Base-by-base conservation (phyloP, 768 basidiomycete genomes). In the Rhodosporidiobolus sp. region DNA sequence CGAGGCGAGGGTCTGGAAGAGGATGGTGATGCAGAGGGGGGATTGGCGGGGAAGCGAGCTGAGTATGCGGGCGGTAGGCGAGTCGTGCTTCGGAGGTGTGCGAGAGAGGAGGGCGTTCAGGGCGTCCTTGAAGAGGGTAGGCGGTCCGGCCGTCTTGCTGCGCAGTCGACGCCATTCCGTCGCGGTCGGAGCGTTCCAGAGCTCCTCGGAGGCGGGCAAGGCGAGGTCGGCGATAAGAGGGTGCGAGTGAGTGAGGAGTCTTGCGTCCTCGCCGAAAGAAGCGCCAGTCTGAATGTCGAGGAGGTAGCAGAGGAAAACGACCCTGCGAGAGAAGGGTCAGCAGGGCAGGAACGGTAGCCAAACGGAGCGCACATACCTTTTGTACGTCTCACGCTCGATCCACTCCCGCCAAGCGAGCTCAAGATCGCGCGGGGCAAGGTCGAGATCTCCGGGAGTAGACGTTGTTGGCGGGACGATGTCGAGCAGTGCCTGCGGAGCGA, bases 291-390 rank as follows among this genome's bases (percentile, higher is more conserved):
- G 52, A 0, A 64, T 19, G 53, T 64, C 63, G 52, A 54, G 24
- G 12, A 64, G 50, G 38, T 64, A 64, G 63, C 50, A 53, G 19
- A 64, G 63, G 63, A 54, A 64, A 3, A 52, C 63, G 38, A 64
- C 53, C 1, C 62, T 63, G 48, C 34, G 19, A 9, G 5, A 8
- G 34, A 34, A 17, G 7, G n/a, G 34, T 52, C 61, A 52, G 14
- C 30, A 9, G 45, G 17, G n/a, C n/a, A 46, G 57, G 6, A 43
- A n/a, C 43, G 22, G 24, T 38, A 58, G 53, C 53, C 26, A 8
- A 50, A 8, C 50, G 12, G 9, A 55, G 14, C 52, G 62, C n/a
- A 63, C n/a, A n/a, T n/a, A n/a, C 62, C 63, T 38, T 20, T 54
- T 30, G 43, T 64, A 38, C 8, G 52, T 53, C 43, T 64, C 63